A percentile compares a stretch with the other conserved stretches of the same genome.
Conservation (phyloP, 768 basidiomycete species). For the Naganishia vishniacii region DNA sequence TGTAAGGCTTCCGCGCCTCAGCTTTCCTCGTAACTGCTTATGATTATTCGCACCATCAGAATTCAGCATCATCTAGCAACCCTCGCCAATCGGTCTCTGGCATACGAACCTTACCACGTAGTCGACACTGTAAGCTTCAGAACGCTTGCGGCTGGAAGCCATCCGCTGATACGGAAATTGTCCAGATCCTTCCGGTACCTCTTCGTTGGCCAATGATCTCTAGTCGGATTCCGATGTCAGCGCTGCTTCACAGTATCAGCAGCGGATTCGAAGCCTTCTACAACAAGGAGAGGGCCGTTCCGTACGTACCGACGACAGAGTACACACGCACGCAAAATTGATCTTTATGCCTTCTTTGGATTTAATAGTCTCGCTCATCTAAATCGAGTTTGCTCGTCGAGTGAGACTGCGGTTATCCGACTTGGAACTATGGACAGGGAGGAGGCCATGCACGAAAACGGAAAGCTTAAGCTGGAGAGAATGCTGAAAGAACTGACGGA, state of each 20-base stretch:
- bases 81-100: conserved; percentile 38
- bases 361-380: conserved; percentile 23
- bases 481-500: conserved; percentile 35
- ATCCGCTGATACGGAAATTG: background rate
- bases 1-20: conserved; percentile 30
- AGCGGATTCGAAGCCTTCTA: conserved; percentile 39
- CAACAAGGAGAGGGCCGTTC: conserved; percentile 34
- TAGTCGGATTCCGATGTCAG: conserved; percentile 40
- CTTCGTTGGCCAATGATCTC: conserved; percentile 38
- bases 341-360: background rate
- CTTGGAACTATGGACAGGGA: conserved; percentile 15
- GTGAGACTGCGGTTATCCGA: conserved; percentile 19
- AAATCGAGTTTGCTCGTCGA: conserved; percentile 29
- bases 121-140: conserved; percentile 37
- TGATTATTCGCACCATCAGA: too few species aligned
- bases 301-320: conserved; percentile 28
- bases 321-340: background rate
- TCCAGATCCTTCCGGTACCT: conserved; percentile 28
- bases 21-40: background rate
- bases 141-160: background rate
- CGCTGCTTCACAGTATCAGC: conserved; percentile 36
- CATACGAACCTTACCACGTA: conserved; percentile 43
- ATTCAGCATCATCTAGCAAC: conserved; percentile 44
- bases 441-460: conserved; percentile 12
- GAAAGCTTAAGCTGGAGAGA: conserved; percentile 32